Base-by-base conservation (phyloP, 2,329 filamentous ascomycete species). In the Ceratocystis alfenasii region DNA sequence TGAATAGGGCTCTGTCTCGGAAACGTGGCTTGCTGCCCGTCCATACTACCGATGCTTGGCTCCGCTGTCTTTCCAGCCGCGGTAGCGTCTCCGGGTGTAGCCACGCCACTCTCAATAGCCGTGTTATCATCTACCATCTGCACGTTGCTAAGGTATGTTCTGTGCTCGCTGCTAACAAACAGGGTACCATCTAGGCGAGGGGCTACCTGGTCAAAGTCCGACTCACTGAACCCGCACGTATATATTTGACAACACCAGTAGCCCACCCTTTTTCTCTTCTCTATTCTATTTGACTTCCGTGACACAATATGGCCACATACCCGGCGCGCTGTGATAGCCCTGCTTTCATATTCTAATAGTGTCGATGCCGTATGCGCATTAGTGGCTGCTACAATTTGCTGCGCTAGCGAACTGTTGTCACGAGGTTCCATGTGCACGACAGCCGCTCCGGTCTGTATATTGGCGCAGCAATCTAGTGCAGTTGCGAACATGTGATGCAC, bases 41-140 rank as follows among this genome's bases (percentile, higher is more conserved):
- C 75, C 75, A 77, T 1, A 76, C 68, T 0, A 70, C 70, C 28
- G 72, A 71, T 1, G 72, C 69, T 61, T 62, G 3, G 76, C 77
- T 3, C 71, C 72, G 22, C 72, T 77, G 2, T 75, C 69, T 61
- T 81, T 77, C 80, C 80, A 83, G 0, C 80, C 80, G 0, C 68
- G 71, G 65, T 81, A 81, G 61, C 75, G 74, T 4, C 74, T 71
- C 67, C 78, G 77, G 76, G 82, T 81, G 65, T 79, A 80, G 0
- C 73, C 73, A 25, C 72, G 0, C 77, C 77, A 0, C 72, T 68
- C 2, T 75, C 73, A n/a, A 83, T 78, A 3, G 78, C 69, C 3
- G 71, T 73, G 4, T 74, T 72, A 69, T 83, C 81, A 62, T 81
- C 76, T 4, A 73, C 74, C 33, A 74, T 69, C 5, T 73, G 66